Evolutionary conservation across 2,329 filamentous ascomycete genomes (phyloP).

Genomic region (Claviceps lovelessii): DNA sequence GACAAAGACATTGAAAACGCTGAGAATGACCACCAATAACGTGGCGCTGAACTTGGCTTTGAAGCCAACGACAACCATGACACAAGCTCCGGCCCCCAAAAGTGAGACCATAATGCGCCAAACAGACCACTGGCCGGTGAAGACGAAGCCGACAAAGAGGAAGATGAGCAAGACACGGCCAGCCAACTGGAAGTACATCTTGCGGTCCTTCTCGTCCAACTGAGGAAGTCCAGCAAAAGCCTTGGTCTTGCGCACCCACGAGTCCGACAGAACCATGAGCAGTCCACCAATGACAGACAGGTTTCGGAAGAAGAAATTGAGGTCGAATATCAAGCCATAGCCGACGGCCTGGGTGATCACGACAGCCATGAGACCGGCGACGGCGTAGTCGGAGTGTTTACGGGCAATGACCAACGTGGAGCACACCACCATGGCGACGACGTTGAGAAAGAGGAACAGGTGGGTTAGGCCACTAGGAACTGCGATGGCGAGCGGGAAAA

Average conservation of each 20-base stretch:
- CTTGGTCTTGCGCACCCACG: slow-evolving; percentile 94
- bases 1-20: slow-evolving; percentile 89
- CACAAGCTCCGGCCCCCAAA: slow-evolving; percentile 75
- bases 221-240: slow-evolving; percentile 87
- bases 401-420: slow-evolving; percentile 79
- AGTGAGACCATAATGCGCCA: slow-evolving; percentile 75
- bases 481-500: slow-evolving; percentile 20
- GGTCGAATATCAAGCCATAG: slow-evolving; percentile 94
- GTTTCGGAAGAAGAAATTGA: slow-evolving; percentile 99
- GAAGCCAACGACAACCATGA: slow-evolving; percentile 99
- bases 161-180: slow-evolving; percentile 93
- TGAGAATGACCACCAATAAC: slow-evolving; percentile 85
- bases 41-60: slow-evolving; percentile 99
- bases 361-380: slow-evolving; percentile 76
- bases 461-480: slow-evolving; percentile 83
- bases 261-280: slow-evolving; percentile 95
- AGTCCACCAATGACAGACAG: slow-evolving; percentile 93
- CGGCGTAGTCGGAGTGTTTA: slow-evolving; percentile 86
- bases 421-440: slow-evolving; percentile 71
- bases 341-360: slow-evolving; percentile 88
- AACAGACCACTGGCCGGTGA: slow-evolving; percentile 83
- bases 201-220: slow-evolving; percentile 97
- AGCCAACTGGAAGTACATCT: slow-evolving; percentile 99
- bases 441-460: slow-evolving; percentile 80
- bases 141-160: slow-evolving; percentile 92